Evolutionary conservation across 331 rosid species (phyloP), one percentile per base, ranked within the genome.

Genomic region (Prunus yedoensis): DNA sequence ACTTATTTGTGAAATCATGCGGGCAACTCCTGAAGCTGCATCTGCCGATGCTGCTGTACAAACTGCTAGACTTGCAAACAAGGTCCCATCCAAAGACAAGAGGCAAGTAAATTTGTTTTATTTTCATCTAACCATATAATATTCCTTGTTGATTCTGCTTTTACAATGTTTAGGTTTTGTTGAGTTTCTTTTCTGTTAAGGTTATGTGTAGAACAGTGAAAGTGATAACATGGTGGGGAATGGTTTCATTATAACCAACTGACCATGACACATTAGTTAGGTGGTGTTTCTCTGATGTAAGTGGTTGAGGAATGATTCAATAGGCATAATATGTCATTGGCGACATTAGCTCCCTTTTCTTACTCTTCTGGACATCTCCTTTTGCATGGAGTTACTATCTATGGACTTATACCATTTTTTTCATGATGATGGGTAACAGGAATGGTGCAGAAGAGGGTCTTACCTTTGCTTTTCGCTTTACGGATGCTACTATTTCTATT

Each of bases 21-120:
- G 99, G 74, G 96, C 99, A 74, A 95, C 99, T 79, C 99, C 98
- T 50, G 99, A 95, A 87, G 99, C 98, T 72, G 97, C 99, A 70
- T 91, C 98, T 59, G 98, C 98, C 8, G 98, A 95, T 87, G 98
- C 99, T 85, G 97, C 97, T 47, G 96, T 91, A 74, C 99, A 95
- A 84, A 95, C 99, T 15, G 99, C 98, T 83, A 89, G 99, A 87
- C 91, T 95, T 85, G 96, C 94, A 10, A 92, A 83, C 87, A 91
- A 95, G 94, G 89, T 18, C 78, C 97, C 97, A 79, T 91, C 97
- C 80, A 95, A 92, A 81, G 89, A 87, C 28, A 92, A 90, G 88
- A 90, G 92, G 99, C 85, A 87, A 84, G 97, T 82, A 76, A 50
- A 77, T 72, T 81, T 27, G 35, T 64, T 58, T 78, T 69, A 27